Evolutionary conservation across 441 rosid species (phyloP).

Genomic region (Hura crepitans): DNA sequence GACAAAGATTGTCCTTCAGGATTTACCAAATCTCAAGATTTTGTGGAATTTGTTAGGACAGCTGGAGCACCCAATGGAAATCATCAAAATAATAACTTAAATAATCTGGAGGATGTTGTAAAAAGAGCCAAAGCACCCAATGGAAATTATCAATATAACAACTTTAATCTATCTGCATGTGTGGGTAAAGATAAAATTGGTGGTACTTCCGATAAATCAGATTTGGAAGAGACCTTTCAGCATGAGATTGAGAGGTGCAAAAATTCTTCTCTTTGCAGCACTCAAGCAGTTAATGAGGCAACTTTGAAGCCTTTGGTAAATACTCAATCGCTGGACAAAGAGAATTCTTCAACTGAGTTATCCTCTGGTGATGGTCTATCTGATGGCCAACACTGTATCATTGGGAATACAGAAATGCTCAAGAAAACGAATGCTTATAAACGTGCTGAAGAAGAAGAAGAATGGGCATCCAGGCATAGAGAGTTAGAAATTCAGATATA

Average conservation of each 20-base stretch:
- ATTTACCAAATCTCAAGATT: background rate
- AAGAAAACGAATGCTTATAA: slow-evolving; percentile 24
- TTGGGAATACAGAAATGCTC: slow-evolving; percentile 20
- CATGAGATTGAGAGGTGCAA: background rate
- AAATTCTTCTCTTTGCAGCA: background rate
- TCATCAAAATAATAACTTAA: background rate
- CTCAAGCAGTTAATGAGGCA: background rate
- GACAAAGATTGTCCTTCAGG: background rate
- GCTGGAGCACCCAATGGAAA: background rate
- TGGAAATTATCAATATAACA: background rate
- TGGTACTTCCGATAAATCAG: background rate
- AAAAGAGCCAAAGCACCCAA: background rate
- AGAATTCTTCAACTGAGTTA: background rate
- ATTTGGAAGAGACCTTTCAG: background rate
- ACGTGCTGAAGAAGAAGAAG: slow-evolving; percentile 27
- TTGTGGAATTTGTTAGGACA: background rate
- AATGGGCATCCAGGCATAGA: slow-evolving; percentile 23
- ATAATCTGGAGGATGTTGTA: background rate
- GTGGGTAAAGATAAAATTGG: background rate
- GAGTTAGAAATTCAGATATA: slow-evolving; percentile 21
- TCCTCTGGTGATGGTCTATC: slow-evolving; percentile 7
- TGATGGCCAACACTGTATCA: background rate
- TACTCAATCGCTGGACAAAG: background rate
- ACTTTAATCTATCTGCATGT: background rate
- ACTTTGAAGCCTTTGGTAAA: background rate